Base-by-base conservation (phyloP, 2,329 filamentous ascomycete species). In the Cordyceps cicadae region DNA sequence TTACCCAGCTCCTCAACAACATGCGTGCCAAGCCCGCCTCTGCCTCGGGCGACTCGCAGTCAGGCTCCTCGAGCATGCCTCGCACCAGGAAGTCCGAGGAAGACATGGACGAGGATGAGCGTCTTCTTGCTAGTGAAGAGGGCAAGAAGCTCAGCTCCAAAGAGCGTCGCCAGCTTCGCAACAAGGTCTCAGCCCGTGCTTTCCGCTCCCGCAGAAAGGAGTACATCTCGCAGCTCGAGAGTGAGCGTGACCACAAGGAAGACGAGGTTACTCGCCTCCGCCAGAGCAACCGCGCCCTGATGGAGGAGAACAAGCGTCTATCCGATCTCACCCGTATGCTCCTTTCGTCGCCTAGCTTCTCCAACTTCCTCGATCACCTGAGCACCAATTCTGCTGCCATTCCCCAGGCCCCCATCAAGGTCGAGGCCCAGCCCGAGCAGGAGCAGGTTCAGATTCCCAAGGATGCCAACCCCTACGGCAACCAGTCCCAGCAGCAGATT, bases 101-200 rank as follows among this genome's bases (percentile, higher is more conserved):
- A 64, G 93, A 97, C 58, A 97, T 99, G 93, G 94, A 99, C 68
- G 93, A 97, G 74, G 94, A 97, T 68, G 94, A 97, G 80, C 84
- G 90, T 66, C 81, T 97, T 11, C 81, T 97, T 24, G 91, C 91
- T n/a, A 97, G 92, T 63, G 94, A 99, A 70, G 93, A 97, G 76
- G 94, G 93, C 69, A 99, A 99, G 87, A 97, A 97, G 80, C 83
- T 99, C n/a, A 94, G 87, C 76, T 96, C 91, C 80, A 97, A 97
- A 78, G 92, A 97, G 76, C 87, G 94, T 63, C 87, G 94, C 66
- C 94, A 97, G 75, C 83, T 99, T n/a, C 86, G 94, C 65, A 99
- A 99, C 83, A 99, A 99, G 78, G 94, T 99, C 5, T 99, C 94
- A 48, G 94, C 94, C 64, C 90, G 94, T 67, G 93, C 93, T 56